phyloP scores from a whole-genome alignment of 192 early-diverging fungal genomes.

The Phlyctochytrium planicorne region DNA sequence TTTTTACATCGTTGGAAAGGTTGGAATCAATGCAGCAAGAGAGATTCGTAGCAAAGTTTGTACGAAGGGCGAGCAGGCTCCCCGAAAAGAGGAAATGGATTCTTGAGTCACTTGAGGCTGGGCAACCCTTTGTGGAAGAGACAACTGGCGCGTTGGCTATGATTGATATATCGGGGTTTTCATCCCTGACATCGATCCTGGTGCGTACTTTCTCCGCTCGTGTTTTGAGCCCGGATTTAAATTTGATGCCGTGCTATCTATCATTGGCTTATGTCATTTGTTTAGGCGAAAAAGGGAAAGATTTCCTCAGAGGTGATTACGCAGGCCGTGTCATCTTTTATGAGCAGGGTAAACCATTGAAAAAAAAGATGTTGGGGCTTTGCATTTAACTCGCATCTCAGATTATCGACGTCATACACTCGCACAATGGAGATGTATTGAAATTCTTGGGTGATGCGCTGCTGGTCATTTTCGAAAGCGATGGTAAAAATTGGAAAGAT shows the following conservation, averaged over 20 bases:
- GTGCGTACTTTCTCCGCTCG: background rate
- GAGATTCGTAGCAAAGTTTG: slow-evolving; percentile 22
- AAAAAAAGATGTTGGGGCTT: no score
- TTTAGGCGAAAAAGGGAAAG: slow-evolving; percentile 28
- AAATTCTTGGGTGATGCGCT: slow-evolving; percentile 34
- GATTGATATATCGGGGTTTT: slow-evolving; percentile 34
- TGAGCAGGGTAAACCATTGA: slow-evolving; percentile 20
- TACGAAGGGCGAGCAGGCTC: slow-evolving; percentile 14
- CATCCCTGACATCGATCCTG: slow-evolving; percentile 27
- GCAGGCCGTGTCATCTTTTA: slow-evolving; percentile 30
- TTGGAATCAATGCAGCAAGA: slow-evolving; percentile 4
- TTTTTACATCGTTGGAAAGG: no score
- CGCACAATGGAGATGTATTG: slow-evolving; percentile 26
- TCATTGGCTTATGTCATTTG: no score
- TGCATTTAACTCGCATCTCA: background rate
- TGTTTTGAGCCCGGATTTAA: no score
- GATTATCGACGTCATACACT: slow-evolving; percentile 32
- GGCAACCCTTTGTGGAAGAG: slow-evolving; percentile 26
- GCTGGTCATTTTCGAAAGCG: slow-evolving; percentile 24
- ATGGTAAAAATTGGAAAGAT: slow-evolving; percentile 12
- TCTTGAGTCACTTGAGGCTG: slow-evolving; percentile 18
- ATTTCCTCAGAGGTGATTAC: slow-evolving; percentile 29
- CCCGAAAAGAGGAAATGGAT: slow-evolving; percentile 18
- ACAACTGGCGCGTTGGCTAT: slow-evolving; percentile 27
- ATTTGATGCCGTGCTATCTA: no score